These are phyloP conservation scores for Saccharomyces jurei DNA, from an alignment of 805 yeast species.

Conservation along the genomic window DNA sequence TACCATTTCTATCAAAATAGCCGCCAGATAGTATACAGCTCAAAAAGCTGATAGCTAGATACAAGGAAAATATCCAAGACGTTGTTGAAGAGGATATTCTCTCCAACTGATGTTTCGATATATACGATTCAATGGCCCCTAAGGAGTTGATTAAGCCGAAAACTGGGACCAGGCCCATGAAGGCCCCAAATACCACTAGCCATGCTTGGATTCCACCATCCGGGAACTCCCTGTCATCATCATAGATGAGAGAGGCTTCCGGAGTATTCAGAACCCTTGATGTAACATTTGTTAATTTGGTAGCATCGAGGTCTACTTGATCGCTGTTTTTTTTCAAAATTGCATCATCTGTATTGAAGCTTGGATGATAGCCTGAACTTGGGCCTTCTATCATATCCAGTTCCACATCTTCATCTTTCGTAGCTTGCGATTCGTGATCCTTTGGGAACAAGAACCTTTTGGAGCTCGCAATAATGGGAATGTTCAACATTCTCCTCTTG, in stretches of 20 bases:
- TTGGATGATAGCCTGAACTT: constrained; percentile 7
- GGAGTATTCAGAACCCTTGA: constrained; percentile 1
- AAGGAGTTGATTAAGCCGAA: constrained; percentile 55
- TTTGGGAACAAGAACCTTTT: constrained; percentile 7
- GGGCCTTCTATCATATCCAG: constrained; percentile 5
- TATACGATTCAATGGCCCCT: constrained; percentile 61
- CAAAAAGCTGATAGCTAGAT: constrained; percentile 43
- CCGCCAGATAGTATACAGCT: constrained; percentile 50
- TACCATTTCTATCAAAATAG: constrained; percentile 56
- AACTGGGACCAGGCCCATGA: constrained; percentile 49
- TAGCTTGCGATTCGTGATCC: constrained; percentile 1
- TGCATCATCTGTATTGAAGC: not conserved
- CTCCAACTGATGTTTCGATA: constrained; percentile 46
- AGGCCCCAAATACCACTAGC: constrained; percentile 51
- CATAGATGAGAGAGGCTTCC: constrained; percentile 5
- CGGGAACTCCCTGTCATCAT: constrained; percentile 30
- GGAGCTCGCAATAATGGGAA: constrained; percentile 4
- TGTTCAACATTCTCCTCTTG: not conserved
- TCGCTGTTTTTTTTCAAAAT: constrained; percentile 7
- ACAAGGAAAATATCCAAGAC: constrained; percentile 64
- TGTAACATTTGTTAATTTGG: not conserved
- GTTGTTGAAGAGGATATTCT: constrained; percentile 41
- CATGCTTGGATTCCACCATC: constrained; percentile 57
- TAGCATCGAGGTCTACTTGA: not conserved
- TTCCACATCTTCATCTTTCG: not conserved